phyloP scores from a whole-genome alignment of 225 moss, liverwort and hornwort genomes.

The Ulota crispa region DNA sequence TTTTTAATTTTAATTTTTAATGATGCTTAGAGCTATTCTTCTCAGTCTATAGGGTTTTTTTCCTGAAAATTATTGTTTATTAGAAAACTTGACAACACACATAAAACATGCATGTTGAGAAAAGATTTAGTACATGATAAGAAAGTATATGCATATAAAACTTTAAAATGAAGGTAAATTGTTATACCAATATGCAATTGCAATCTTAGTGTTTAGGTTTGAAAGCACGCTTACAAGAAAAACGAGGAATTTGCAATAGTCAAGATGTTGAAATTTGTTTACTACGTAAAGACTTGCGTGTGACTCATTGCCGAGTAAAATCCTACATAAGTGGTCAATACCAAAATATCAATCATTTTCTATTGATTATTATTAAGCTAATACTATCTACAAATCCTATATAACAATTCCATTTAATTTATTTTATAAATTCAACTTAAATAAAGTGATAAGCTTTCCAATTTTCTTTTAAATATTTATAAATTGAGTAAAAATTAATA shows the following conservation, averaged over 20 bases:
- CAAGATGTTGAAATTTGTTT: constrained; percentile 40
- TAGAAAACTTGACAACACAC: not conserved
- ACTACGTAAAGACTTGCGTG: constrained; percentile 40
- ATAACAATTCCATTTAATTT: not conserved
- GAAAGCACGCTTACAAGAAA: constrained; percentile 45
- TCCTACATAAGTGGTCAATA: constrained; percentile 37
- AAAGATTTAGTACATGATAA: not conserved
- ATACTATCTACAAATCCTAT: no score
- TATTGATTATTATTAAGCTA: not conserved
- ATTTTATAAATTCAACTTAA: not conserved
- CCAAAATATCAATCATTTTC: constrained; percentile 22
- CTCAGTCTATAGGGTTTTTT: rapidly evolving
- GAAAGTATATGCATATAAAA: rapidly evolving
- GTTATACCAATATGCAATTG: constrained; percentile 13
- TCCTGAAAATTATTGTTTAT: rapidly evolving
- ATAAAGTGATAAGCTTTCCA: not conserved
- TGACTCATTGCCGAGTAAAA: constrained; percentile 53
- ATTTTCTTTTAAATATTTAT: no score
- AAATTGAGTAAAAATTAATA: no score
- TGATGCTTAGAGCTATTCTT: not conserved
- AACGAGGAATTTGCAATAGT: constrained; percentile 24
- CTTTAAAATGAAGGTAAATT: not conserved
- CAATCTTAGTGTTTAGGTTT: constrained; percentile 50
- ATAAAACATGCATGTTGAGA: rapidly evolving
- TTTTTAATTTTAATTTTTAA: rapidly evolving